A percentile compares a stretch with the other conserved stretches of the same genome.
These are phyloP conservation scores for Oryza nivara DNA, from an alignment of 176 grass and related monocot genomes.

Conservation along the genomic window DNA sequence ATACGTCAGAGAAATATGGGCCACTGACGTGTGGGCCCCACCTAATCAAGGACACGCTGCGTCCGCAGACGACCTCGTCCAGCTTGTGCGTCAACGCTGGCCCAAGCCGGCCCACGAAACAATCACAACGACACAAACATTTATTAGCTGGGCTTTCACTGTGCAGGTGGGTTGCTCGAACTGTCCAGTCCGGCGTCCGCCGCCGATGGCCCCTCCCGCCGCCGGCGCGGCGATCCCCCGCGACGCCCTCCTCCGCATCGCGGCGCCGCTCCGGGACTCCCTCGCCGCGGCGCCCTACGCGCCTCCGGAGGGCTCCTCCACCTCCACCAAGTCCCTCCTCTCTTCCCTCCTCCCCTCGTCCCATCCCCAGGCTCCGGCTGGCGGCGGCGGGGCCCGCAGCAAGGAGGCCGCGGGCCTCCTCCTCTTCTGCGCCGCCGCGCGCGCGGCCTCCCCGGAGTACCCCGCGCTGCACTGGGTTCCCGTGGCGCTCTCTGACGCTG, in stretches of 20 bases:
- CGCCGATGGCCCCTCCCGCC: conserved; percentile 7
- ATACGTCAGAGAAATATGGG: no score
- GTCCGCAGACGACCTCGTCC: no score
- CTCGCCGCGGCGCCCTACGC: conserved; percentile 56
- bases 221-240: not conserved
- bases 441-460: conserved; percentile 33
- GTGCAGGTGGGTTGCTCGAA: not conserved
- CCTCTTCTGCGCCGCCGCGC: conserved; percentile 62
- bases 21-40: no score
- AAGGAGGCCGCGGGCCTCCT: conserved; percentile 54
- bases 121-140: not conserved
- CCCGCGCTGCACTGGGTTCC: conserved; percentile 77
- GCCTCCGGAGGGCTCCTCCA: conserved; percentile 52
- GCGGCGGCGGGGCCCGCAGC: conserved; percentile 6
- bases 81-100: not conserved
- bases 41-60: no score
- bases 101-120: not conserved
- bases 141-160: not conserved
- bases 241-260: conserved; percentile 37
- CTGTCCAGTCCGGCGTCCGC: not conserved
- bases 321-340: conserved; percentile 64
- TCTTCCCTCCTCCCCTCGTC: conserved; percentile 53
- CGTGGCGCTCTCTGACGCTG: conserved; percentile 37
- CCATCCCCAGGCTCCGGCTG: not conserved
- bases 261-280: conserved; percentile 42